Percentiles rank a stretch among this genome's conserved stretches.
Conservation (phyloP, 768 basidiomycete genomes). For the Pleurotus djamor region DNA sequence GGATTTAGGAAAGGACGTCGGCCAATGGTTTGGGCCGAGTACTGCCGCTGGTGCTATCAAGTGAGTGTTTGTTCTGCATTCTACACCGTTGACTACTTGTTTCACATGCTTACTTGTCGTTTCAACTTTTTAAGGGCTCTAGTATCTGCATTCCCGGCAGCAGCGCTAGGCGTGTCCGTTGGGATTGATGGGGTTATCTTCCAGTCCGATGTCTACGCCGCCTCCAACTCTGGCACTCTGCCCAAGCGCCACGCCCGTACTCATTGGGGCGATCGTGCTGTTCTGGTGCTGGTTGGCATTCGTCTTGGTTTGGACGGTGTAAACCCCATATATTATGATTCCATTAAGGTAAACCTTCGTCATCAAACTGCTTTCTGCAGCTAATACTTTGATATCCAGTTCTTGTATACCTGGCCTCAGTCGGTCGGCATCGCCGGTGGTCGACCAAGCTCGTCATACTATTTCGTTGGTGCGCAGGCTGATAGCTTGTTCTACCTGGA, state of each 20-base stretch:
- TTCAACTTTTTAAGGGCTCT: conserved; percentile 49
- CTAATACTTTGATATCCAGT: conserved; percentile 35
- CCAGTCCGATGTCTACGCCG: conserved; percentile 82
- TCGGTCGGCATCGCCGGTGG: conserved; percentile 97
- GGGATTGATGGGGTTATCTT: conserved; percentile 84
- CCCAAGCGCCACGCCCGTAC: conserved; percentile 8
- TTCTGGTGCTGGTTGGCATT: conserved; percentile 83
- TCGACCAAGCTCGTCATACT: conserved; percentile 95
- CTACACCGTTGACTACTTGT: neutral
- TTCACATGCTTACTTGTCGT: neutral
- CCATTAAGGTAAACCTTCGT: conserved; percentile 40
- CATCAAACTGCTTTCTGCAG: neutral
- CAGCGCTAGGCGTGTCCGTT: conserved; percentile 77
- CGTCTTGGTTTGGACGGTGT: conserved; percentile 90
- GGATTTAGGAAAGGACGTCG: conserved; percentile 91
- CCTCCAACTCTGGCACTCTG: conserved; percentile 46
- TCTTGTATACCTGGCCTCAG: conserved; percentile 90
- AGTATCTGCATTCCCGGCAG: conserved; percentile 75
- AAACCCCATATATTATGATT: conserved; percentile 92
- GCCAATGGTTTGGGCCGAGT: conserved; percentile 98
- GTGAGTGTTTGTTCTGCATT: conserved; percentile 33
- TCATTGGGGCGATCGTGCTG: conserved; percentile 80
- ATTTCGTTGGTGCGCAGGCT: conserved; percentile 92
- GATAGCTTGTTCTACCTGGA: conserved; percentile 85
- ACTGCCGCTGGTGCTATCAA: conserved; percentile 97